phyloP scores from a whole-genome alignment of 1,284 basidiomycete species.

The Cerioporus squamosus region DNA sequence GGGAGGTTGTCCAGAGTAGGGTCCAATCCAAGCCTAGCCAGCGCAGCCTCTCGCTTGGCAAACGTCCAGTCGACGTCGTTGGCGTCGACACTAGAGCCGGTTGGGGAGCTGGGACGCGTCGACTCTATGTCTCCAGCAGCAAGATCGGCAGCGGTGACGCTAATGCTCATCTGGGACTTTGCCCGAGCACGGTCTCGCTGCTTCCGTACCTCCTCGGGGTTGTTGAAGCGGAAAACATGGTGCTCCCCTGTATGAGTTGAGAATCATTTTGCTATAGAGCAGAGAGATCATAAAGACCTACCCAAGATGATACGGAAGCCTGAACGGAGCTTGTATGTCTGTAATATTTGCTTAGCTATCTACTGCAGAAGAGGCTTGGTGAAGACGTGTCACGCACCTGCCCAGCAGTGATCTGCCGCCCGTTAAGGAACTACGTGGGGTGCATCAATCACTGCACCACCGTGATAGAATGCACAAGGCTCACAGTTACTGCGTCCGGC shows the following conservation, averaged over 20 bases:
- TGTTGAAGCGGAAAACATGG: constrained; percentile 98
- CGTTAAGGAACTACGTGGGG: constrained; percentile 80
- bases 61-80: constrained; percentile 92
- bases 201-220: constrained; percentile 93
- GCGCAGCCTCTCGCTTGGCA: constrained; percentile 89
- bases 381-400: constrained; percentile 52
- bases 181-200: constrained; percentile 79
- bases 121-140: constrained; percentile 51
- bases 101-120: constrained; percentile 80
- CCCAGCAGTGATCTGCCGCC: constrained; percentile 79
- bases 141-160: constrained; percentile 65
- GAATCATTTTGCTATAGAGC: no score
- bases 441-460: constrained; percentile 10
- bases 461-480: neutral
- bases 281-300: constrained; percentile 36
- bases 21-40: constrained; percentile 82
- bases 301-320: constrained; percentile 96
- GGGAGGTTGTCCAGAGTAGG: constrained; percentile 89
- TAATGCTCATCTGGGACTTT: constrained; percentile 69
- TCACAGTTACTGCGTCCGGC: constrained; percentile 83
- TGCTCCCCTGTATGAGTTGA: constrained; percentile 73
- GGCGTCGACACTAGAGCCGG: constrained; percentile 65
- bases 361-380: neutral
- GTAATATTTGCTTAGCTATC: constrained; percentile 15
- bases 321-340: constrained; percentile 84